Conservation (phyloP, 2,329 filamentous ascomycete species). For the Fusarium acutatum region DNA sequence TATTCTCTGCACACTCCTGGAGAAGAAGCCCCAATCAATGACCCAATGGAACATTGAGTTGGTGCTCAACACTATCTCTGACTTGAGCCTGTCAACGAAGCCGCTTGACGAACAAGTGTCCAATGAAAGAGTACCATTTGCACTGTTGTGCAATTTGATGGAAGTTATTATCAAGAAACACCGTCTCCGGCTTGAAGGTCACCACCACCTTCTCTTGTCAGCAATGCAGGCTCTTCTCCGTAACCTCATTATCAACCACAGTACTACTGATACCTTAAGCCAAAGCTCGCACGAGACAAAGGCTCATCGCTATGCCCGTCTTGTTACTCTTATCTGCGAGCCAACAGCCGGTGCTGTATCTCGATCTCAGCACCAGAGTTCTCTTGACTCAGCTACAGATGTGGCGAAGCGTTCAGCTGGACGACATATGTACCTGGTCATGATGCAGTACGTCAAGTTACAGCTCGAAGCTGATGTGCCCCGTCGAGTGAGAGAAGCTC, state of each 20-base stretch:
- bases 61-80: conserved; percentile 57
- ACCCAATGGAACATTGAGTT: conserved; percentile 67
- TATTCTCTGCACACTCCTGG: conserved; percentile 57
- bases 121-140: conserved; percentile 51
- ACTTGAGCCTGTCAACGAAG: conserved; percentile 44
- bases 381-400: conserved; percentile 68
- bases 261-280: conserved; percentile 26
- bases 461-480: conserved; percentile 65
- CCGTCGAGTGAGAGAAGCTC: conserved; percentile 60
- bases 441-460: conserved; percentile 68
- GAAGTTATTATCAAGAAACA: conserved; percentile 67
- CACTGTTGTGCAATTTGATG: conserved; percentile 61
- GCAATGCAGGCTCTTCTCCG: conserved; percentile 65
- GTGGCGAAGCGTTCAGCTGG: conserved; percentile 69
- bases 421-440: conserved; percentile 67
- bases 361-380: conserved; percentile 52
- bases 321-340: conserved; percentile 68
- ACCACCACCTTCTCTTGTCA: conserved; percentile 66
- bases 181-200: conserved; percentile 67
- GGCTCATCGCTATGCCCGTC: conserved; percentile 62
- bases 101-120: conserved; percentile 32
- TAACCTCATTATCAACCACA: conserved; percentile 55
- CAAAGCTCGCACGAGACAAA: conserved; percentile 51
- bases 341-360: conserved; percentile 65
- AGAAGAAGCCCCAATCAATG: conserved; percentile 59